phyloP scores from a whole-genome alignment of 2,329 filamentous ascomycete species.

The Achaetomium macrosporum region DNA sequence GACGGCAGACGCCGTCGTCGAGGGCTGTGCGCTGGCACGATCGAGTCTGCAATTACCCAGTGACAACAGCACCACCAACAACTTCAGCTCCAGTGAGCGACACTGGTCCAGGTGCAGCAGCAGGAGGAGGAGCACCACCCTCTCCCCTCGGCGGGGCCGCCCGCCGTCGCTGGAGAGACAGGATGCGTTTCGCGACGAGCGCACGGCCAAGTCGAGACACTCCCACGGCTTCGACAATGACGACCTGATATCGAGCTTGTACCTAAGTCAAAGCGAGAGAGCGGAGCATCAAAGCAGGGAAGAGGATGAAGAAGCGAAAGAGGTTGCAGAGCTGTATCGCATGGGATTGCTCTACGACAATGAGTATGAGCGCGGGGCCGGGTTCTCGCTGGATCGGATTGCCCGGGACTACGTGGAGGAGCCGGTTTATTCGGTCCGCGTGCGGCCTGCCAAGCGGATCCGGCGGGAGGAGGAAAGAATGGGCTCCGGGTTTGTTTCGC shows the following conservation, averaged over 20 bases:
- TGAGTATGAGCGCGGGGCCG: slow-evolving; percentile 30
- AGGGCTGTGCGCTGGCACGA: slow-evolving; percentile 16
- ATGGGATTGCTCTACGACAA: slow-evolving; percentile 43
- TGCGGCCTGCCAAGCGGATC: slow-evolving; percentile 30
- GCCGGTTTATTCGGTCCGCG: slow-evolving; percentile 33
- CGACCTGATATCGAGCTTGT: not conserved
- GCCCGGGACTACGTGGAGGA: slow-evolving; percentile 27
- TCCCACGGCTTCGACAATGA: not conserved
- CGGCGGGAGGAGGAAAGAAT: slow-evolving; percentile 17
- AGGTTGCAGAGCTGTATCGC: slow-evolving; percentile 37
- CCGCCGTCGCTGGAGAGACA: slow-evolving; percentile 41
- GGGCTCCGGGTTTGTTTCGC: slow-evolving; percentile 24
- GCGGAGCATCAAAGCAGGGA: not conserved
- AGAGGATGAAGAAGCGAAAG: slow-evolving; percentile 11
- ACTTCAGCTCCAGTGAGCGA: not conserved
- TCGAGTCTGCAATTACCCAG: slow-evolving; percentile 18
- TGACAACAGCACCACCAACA: slow-evolving; percentile 24
- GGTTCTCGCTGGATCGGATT: slow-evolving; percentile 38
- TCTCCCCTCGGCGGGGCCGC: slow-evolving; percentile 21
- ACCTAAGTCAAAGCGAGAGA: not conserved
- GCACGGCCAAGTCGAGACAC: slow-evolving; percentile 31
- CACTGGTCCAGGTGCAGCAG: not conserved
- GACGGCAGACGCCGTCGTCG: slow-evolving; percentile 10
- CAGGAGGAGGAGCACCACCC: not conserved
- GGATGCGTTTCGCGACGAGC: slow-evolving; percentile 41